Evolutionary conservation across 257 asterid species (phyloP).

Genomic region (Oldenlandia corymbosa): DNA sequence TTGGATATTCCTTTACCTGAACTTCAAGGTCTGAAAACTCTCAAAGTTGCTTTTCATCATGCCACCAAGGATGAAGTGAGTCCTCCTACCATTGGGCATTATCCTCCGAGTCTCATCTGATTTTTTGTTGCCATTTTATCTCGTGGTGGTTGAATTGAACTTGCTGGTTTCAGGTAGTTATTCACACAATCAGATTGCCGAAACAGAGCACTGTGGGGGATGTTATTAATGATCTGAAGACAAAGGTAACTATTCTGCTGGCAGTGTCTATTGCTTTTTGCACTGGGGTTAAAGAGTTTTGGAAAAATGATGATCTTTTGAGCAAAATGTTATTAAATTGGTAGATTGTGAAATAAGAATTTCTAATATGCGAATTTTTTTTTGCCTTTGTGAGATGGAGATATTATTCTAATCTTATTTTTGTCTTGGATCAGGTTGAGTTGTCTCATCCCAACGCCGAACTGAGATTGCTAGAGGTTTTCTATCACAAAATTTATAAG

Average conservation of each 20-base stretch:
- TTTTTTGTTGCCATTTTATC: not conserved
- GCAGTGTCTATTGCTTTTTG: not conserved
- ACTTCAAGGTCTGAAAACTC: slow-evolving; percentile 81
- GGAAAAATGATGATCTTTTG: not conserved
- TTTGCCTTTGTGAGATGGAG: not conserved
- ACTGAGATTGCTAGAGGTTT: slow-evolving; percentile 75
- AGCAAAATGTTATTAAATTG: not conserved
- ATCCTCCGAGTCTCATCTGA: not conserved
- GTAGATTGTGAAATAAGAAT: not conserved
- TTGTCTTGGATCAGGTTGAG: slow-evolving; percentile 53
- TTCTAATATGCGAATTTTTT: not conserved
- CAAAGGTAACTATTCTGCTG: slow-evolving; percentile 40
- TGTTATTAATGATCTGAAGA: slow-evolving; percentile 65
- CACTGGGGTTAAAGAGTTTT: not conserved
- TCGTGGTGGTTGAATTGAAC: slow-evolving; percentile 16
- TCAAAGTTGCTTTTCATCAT: slow-evolving; percentile 83
- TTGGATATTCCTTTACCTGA: slow-evolving; percentile 92
- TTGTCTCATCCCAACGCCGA: slow-evolving; percentile 73
- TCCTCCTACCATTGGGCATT: slow-evolving; percentile 13
- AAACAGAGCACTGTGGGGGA: slow-evolving; percentile 78
- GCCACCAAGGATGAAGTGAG: slow-evolving; percentile 84
- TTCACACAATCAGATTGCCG: slow-evolving; percentile 70
- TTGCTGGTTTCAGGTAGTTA: slow-evolving; percentile 48
- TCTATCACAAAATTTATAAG: slow-evolving; percentile 76
- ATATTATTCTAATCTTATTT: slow-evolving; percentile 15